These are phyloP conservation scores for Zoysia matrella DNA, from an alignment of 202 grass and related monocot genomes.

Conservation along the genomic window DNA sequence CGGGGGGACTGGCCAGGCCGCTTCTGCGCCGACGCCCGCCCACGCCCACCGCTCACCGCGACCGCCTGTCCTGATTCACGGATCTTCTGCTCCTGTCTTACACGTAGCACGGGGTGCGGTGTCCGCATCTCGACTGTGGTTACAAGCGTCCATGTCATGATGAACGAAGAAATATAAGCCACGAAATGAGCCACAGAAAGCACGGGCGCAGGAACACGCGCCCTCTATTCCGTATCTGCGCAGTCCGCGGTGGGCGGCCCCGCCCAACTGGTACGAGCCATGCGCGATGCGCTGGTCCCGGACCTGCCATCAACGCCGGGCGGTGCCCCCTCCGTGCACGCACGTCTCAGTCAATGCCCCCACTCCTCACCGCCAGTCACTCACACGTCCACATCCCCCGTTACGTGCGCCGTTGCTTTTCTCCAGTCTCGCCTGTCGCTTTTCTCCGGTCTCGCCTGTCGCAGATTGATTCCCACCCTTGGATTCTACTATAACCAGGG, in stretches of 20 bases:
- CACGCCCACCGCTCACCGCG: neutral
- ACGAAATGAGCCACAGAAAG: neutral
- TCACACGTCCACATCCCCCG: constrained; percentile 42
- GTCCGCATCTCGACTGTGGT: no score
- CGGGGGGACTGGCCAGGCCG: constrained; percentile 3
- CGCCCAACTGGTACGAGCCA: constrained; percentile 29
- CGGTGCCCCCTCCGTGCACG: constrained; percentile 9
- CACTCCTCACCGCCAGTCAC: constrained; percentile 39
- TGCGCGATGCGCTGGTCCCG: constrained; percentile 34
- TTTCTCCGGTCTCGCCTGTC: no score
- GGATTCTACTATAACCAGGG: neutral
- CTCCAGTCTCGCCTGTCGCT: neutral
- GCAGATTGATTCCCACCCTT: constrained; percentile 13
- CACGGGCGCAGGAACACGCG: neutral
- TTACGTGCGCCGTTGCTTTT: constrained; percentile 47
- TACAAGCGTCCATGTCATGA: no score
- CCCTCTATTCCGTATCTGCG: neutral
- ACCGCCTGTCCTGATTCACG: constrained; percentile 17
- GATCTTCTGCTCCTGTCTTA: neutral
- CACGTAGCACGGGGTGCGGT: no score
- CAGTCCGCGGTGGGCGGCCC: neutral
- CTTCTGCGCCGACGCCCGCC: constrained; percentile 10
- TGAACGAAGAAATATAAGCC: neutral
- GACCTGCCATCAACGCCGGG: constrained; percentile 44
- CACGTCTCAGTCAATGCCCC: constrained; percentile 56